Evolutionary conservation across 2,329 filamentous ascomycete genomes (phyloP).

Genomic region (Phaeosphaeriaceae sp.): DNA sequence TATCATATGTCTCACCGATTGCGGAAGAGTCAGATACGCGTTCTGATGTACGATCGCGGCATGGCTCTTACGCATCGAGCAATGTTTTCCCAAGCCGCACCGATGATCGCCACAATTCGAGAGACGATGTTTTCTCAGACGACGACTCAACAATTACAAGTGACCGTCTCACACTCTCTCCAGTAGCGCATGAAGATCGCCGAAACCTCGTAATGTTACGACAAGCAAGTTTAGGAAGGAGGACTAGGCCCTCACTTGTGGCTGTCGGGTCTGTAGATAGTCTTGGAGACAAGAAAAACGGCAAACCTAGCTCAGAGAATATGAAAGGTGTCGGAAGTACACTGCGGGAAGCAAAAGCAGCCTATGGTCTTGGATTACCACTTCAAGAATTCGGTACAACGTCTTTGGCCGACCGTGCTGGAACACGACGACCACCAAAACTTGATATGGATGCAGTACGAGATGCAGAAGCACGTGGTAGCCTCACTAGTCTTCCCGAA

Average conservation of each 20-base stretch:
- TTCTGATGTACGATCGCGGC: slow-evolving; percentile 50
- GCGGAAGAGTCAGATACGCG: slow-evolving; percentile 56
- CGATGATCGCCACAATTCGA: slow-evolving; percentile 48
- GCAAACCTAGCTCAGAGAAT: slow-evolving; percentile 26
- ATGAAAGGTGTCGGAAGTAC: slow-evolving; percentile 32
- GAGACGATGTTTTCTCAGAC: slow-evolving; percentile 45
- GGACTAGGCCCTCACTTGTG: slow-evolving; percentile 56
- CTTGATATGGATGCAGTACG: slow-evolving; percentile 83
- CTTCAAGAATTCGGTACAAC: slow-evolving; percentile 36
- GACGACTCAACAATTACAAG: slow-evolving; percentile 47
- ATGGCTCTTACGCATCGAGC: slow-evolving; percentile 56
- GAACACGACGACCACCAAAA: slow-evolving; percentile 66
- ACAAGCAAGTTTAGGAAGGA: slow-evolving; percentile 57
- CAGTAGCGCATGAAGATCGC: slow-evolving; percentile 43
- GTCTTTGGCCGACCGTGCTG: slow-evolving; percentile 51
- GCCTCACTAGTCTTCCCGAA: slow-evolving; percentile 89
- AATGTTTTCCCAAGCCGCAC: slow-evolving; percentile 54
- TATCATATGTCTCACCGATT: slow-evolving; percentile 57
- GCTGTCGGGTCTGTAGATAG: slow-evolving; percentile 55
- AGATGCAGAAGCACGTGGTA: slow-evolving; percentile 82
- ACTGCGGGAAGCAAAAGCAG: slow-evolving; percentile 31
- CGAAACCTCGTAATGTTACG: slow-evolving; percentile 50
- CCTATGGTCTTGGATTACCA: slow-evolving; percentile 31
- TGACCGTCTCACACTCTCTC: slow-evolving; percentile 38
- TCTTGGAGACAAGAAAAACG: slow-evolving; percentile 26